Evolutionary conservation across 805 yeast genomes (phyloP).

Genomic region (Ogataea chonburiensis): DNA sequence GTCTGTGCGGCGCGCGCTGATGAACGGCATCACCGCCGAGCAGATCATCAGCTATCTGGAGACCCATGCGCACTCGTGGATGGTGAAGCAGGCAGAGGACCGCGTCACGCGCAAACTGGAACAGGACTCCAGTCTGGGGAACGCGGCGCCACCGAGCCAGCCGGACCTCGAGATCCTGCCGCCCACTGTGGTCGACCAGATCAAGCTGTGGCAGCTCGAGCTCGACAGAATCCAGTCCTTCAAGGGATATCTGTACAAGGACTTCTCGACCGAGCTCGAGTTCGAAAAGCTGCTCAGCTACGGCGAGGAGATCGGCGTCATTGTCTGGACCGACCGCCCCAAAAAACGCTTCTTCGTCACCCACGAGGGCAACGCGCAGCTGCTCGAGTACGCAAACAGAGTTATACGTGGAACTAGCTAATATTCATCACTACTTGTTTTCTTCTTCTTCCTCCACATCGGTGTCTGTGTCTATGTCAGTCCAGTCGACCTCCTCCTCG

Average conservation of each 20-base stretch:
- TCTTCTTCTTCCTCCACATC: conserved; percentile 50
- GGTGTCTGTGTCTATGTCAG: conserved; percentile 63
- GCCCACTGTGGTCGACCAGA: conserved; percentile 96
- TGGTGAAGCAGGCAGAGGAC: conserved; percentile 73
- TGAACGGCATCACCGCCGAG: conserved; percentile 90
- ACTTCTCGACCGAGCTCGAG: conserved; percentile 75
- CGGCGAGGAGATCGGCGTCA: conserved; percentile 88
- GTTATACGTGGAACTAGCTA: conserved; percentile 23
- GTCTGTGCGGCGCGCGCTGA: conserved; percentile 78
- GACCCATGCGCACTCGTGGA: conserved; percentile 91
- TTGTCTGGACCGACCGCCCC: conserved; percentile 78
- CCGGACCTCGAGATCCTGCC: conserved; percentile 67
- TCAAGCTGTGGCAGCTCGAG: conserved; percentile 94
- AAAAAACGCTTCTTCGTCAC: conserved; percentile 81
- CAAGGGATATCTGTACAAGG: conserved; percentile 85
- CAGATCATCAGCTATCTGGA: conserved; percentile 88
- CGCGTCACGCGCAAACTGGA: conserved; percentile 65
- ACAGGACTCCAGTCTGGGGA: conserved; percentile 49
- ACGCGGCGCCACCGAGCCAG: conserved; percentile 34
- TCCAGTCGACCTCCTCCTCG: conserved; percentile 36
- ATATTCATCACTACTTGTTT: conserved; percentile 6
- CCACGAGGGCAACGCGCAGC: conserved; percentile 80
- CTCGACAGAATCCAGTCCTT: conserved; percentile 85
- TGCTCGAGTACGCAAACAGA: conserved; percentile 87
- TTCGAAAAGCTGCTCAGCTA: conserved; percentile 69